Base-by-base conservation (phyloP, 1,139 yeast species). In the Yamadazyma aaseri region DNA sequence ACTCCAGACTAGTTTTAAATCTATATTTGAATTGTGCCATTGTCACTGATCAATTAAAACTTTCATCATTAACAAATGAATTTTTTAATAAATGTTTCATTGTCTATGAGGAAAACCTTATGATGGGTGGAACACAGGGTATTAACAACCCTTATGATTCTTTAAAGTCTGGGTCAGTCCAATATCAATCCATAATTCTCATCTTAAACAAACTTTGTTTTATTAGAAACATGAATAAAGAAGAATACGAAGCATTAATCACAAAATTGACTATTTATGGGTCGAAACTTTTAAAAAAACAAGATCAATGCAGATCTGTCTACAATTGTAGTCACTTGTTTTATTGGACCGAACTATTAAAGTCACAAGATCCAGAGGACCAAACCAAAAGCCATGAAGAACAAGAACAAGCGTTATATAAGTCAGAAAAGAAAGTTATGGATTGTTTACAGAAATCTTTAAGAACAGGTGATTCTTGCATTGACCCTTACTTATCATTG, bases 261-360 rank as follows among this genome's bases (percentile, higher is more conserved):
- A 85, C 95, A 15, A 84, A 90, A 53, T 73, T 92, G 37, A 87
- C 97, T 1, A 63, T 90, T 31, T 86, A 89, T 53, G 96, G 96
- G 2, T 86, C 96, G 7, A 86, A 86, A 55, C 69, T 92, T 37
- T 71, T 92, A 53, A 87, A 86, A 55, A 92, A 90, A 55, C 92
- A 92, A 21, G 97, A 90, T 51, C 98, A 90, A 58, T 90, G 97
- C 55, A 77, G 97, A 15, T 81, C 96, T 0, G 95, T 92, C 5
- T 86, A 85, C 52, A 63, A 79, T 35, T 90, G 96, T 34, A 82
- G 96, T 3, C 97, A 92, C 58, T 64, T 92, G 34, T 92, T 97
- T 96, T 89, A 96, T 95, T 85, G 94, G 57, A 73, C 82, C 14
- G 90, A 84, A 45, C 49, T 59, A 3, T 62, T 65, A 6, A 46